phyloP scores from a whole-genome alignment of 768 basidiomycete species.

The Tulasnella sp. region DNA sequence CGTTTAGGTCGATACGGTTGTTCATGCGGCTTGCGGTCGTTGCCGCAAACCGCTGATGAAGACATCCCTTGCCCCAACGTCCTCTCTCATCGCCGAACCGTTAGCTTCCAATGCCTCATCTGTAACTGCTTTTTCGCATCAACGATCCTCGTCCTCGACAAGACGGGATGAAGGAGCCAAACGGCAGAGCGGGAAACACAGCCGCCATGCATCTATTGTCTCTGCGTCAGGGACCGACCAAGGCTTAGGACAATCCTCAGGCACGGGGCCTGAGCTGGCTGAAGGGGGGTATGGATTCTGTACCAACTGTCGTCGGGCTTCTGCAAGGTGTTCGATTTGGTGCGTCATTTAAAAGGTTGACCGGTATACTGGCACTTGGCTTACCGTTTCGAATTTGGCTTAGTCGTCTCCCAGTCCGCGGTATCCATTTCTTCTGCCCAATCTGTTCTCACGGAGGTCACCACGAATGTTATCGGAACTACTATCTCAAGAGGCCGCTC shows the following conservation, averaged over 20 bases:
- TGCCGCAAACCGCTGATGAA: conserved; percentile 62
- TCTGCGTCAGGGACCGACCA: conserved; percentile 1
- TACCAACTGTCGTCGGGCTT: conserved; percentile 48
- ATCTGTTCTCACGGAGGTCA: conserved; percentile 80
- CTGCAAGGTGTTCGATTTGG: conserved; percentile 68
- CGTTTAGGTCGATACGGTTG: conserved; percentile 62
- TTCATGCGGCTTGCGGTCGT: conserved; percentile 65
- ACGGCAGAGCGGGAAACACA: not conserved
- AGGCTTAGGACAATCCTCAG: not conserved
- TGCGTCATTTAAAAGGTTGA: conserved; percentile 38
- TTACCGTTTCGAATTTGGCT: not conserved
- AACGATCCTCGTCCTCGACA: conserved; percentile 1
- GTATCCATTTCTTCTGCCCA: conserved; percentile 68
- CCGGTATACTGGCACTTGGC: not conserved
- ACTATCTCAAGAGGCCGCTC: conserved; percentile 60
- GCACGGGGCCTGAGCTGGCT: conserved; percentile 31
- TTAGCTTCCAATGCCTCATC: not conserved
- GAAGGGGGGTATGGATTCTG: conserved; percentile 56
- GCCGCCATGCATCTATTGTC: not conserved
- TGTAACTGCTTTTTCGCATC: not conserved
- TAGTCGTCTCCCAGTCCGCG: conserved; percentile 73
- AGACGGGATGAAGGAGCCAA: not conserved
- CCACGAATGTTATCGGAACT: conserved; percentile 67
- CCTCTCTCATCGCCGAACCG: not conserved
- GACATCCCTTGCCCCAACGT: conserved; percentile 41